phyloP scores from a whole-genome alignment of 345 rosid genomes.

The Salix udensis region DNA sequence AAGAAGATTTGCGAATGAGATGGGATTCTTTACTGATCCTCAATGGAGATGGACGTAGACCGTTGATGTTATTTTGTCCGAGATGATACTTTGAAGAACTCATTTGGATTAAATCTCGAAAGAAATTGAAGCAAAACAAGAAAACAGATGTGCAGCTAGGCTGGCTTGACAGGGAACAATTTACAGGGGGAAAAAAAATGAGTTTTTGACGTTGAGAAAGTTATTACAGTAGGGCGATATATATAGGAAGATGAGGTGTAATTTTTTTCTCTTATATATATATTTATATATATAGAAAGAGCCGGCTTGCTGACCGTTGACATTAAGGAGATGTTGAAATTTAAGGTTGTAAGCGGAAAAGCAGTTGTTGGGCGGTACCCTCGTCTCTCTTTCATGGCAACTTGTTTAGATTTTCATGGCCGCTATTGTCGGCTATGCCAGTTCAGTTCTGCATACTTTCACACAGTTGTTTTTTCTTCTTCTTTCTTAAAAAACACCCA shows the following conservation, averaged over 20 bases:
- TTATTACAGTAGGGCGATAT: neutral
- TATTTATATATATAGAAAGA: neutral
- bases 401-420: neutral
- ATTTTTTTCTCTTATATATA: too few relatives aligned
- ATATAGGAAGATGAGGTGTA: neutral
- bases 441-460: neutral
- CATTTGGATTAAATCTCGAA: conserved; percentile 6
- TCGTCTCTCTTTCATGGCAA: neutral
- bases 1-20: conserved; percentile 8
- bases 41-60: conserved; percentile 21
- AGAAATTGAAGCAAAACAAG: neutral
- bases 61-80: neutral
- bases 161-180: neutral
- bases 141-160: neutral
- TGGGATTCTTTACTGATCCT: conserved; percentile 18
- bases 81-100: conserved; percentile 1
- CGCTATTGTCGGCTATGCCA: neutral
- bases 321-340: conserved; percentile 14
- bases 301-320: conserved; percentile 82
- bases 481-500: neutral
- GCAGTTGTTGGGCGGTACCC: neutral
- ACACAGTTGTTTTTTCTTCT: neutral
- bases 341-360: neutral
- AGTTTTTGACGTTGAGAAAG: neutral
- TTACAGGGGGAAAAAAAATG: neutral